phyloP scores from a whole-genome alignment of 2,329 filamentous ascomycete genomes.

The Pyrenophora tritici-repentis region DNA sequence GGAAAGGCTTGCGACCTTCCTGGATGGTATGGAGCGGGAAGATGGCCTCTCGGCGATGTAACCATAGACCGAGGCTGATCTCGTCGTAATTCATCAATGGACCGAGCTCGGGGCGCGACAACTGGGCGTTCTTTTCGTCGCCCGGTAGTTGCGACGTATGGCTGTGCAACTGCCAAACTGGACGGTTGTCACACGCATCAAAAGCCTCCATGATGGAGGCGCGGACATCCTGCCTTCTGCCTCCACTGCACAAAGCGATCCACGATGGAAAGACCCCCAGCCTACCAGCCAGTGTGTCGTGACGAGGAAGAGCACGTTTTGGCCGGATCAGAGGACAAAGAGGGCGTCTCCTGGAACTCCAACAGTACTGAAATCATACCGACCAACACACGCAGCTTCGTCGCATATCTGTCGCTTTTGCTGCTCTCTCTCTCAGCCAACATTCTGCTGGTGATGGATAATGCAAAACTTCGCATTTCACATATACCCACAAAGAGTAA shows the following conservation, averaged over 20 bases:
- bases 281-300: constrained; percentile 32
- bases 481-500: constrained; percentile 24
- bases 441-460: constrained; percentile 36
- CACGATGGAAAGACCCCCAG: constrained; percentile 31
- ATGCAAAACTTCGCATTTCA: constrained; percentile 26
- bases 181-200: constrained; percentile 10
- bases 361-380: constrained; percentile 34
- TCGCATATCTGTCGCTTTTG: constrained; percentile 34
- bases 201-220: constrained; percentile 1
- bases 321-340: constrained; percentile 30
- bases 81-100: constrained; percentile 29
- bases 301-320: constrained; percentile 28
- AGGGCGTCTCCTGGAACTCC: constrained; percentile 29
- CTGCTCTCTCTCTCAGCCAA: constrained; percentile 39
- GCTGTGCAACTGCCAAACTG: constrained; percentile 11
- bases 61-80: constrained; percentile 14
- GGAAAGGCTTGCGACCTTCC: constrained; percentile 29
- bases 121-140: constrained; percentile 9
- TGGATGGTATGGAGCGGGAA: constrained; percentile 22
- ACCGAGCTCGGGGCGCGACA: constrained; percentile 28
- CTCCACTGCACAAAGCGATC: constrained; percentile 1
- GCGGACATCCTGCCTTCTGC: constrained; percentile 5
- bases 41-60: constrained; percentile 17
- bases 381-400: constrained; percentile 32
- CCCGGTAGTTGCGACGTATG: constrained; percentile 11